Evolutionary conservation across 2,329 filamentous ascomycete species (phyloP).

Genomic region (Penicillium janthinellum): DNA sequence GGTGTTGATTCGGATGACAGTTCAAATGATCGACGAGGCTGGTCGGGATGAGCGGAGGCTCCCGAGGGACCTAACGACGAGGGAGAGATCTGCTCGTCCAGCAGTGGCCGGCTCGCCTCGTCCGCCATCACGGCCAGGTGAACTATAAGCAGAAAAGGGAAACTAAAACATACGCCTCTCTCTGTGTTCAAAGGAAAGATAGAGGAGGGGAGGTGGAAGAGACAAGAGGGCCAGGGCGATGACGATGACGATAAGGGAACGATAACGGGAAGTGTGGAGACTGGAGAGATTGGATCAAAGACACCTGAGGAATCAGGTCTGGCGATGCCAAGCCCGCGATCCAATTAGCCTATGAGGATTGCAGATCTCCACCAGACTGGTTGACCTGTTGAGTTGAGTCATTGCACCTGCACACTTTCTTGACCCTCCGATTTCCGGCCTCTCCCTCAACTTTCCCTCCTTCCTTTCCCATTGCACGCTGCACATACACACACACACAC

Average conservation of each 20-base stretch:
- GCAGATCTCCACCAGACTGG: constrained; percentile 7
- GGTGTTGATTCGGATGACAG: constrained; percentile 48
- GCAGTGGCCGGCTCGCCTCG: constrained; percentile 35
- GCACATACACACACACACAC: constrained; percentile 2
- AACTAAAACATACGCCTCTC: not conserved
- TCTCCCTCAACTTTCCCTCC: not conserved
- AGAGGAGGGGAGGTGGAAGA: constrained; percentile 1
- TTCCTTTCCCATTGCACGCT: constrained; percentile 11
- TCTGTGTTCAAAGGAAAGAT: not conserved
- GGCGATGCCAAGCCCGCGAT: constrained; percentile 1
- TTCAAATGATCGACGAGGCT: constrained; percentile 32
- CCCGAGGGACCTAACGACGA: constrained; percentile 24
- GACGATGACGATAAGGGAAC: constrained; percentile 20
- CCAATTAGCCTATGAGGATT: not conserved
- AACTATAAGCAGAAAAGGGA: constrained; percentile 3
- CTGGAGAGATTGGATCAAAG: constrained; percentile 6
- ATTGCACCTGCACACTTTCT: constrained; percentile 15
- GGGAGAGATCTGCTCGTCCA: constrained; percentile 28
- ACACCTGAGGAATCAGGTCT: constrained; percentile 12
- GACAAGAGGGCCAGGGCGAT: not conserved
- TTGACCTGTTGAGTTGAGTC: constrained; percentile 16
- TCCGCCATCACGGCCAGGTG: constrained; percentile 35
- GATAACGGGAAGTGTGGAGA: constrained; percentile 28
- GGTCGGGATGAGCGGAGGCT: constrained; percentile 19
- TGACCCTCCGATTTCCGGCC: constrained; percentile 3